phyloP scores from a whole-genome alignment of 805 yeast genomes.

The Peterozyma xylosa region DNA sequence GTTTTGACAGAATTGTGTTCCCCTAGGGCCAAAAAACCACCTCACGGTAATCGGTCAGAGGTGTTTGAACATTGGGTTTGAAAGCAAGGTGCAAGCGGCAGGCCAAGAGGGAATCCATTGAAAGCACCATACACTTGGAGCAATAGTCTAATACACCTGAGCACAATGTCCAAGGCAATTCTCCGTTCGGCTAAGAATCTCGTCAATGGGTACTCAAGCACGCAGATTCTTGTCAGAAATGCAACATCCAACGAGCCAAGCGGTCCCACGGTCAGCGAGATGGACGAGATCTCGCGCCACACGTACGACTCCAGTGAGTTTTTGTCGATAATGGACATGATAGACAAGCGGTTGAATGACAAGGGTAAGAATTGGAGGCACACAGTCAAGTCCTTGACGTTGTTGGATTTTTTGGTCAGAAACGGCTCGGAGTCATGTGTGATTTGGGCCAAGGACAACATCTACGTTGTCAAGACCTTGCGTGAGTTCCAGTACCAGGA shows the following conservation, averaged over 20 bases:
- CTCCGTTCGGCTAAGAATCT: slow-evolving; percentile 84
- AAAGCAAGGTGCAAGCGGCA: too few species aligned
- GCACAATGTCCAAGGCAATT: slow-evolving; percentile 62
- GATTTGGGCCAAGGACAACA: slow-evolving; percentile 83
- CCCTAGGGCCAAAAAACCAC: too few species aligned
- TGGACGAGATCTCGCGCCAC: slow-evolving; percentile 76
- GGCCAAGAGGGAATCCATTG: too few species aligned
- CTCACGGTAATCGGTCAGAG: too few species aligned
- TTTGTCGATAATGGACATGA: slow-evolving; percentile 87
- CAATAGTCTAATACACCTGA: too few species aligned
- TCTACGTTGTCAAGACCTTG: slow-evolving; percentile 81
- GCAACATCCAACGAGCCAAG: slow-evolving; percentile 85
- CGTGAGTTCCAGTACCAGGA: slow-evolving; percentile 84
- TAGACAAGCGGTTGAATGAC: slow-evolving; percentile 86
- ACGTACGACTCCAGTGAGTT: slow-evolving; percentile 70
- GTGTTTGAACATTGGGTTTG: too few species aligned
- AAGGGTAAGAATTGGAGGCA: slow-evolving; percentile 98
- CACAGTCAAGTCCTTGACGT: slow-evolving; percentile 82
- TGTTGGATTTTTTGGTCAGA: slow-evolving; percentile 82
- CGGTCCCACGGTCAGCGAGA: slow-evolving; percentile 74
- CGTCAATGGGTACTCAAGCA: slow-evolving; percentile 79
- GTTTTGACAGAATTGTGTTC: too few species aligned
- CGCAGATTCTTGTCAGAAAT: slow-evolving; percentile 83
- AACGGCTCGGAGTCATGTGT: slow-evolving; percentile 86
- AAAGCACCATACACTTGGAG: too few species aligned